These are phyloP conservation scores for Draba incana DNA, from an alignment of 345 rosid species.

Conservation along the genomic window DNA sequence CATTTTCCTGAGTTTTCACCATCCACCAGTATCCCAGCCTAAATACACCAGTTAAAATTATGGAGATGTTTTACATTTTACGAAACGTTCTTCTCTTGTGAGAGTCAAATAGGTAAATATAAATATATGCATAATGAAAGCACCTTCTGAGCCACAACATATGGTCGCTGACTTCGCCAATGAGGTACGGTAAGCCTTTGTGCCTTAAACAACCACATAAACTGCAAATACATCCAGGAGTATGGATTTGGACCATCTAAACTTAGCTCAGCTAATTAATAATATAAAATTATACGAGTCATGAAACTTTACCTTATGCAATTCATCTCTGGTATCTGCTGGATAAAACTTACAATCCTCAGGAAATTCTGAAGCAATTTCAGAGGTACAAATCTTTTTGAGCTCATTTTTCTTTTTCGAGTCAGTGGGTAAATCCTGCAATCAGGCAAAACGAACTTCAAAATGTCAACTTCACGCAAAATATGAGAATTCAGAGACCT, in stretches of 20 bases:
- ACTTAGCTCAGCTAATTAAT: neutral
- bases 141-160: constrained; percentile 81
- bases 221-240: constrained; percentile 53
- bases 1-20: constrained; percentile 58
- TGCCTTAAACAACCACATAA: constrained; percentile 81
- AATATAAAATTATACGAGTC: neutral
- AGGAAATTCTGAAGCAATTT: constrained; percentile 77
- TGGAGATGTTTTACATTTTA: neutral
- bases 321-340: constrained; percentile 87
- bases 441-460: constrained; percentile 16
- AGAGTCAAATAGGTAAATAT: neutral
- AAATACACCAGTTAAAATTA: constrained; percentile 13
- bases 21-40: constrained; percentile 64
- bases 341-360: constrained; percentile 85
- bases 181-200: constrained; percentile 81
- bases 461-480: constrained; percentile 21
- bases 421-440: constrained; percentile 75
- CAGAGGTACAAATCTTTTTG: constrained; percentile 69
- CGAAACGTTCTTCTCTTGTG: neutral
- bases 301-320: constrained; percentile 72
- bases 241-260: constrained; percentile 21
- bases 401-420: constrained; percentile 62
- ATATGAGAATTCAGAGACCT: neutral
- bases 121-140: constrained; percentile 15
- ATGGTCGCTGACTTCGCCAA: constrained; percentile 88